Evolutionary conservation across 2,329 filamentous ascomycete genomes (phyloP), one percentile per base, ranked within the genome.

Genomic region (Penicillium sp.): DNA sequence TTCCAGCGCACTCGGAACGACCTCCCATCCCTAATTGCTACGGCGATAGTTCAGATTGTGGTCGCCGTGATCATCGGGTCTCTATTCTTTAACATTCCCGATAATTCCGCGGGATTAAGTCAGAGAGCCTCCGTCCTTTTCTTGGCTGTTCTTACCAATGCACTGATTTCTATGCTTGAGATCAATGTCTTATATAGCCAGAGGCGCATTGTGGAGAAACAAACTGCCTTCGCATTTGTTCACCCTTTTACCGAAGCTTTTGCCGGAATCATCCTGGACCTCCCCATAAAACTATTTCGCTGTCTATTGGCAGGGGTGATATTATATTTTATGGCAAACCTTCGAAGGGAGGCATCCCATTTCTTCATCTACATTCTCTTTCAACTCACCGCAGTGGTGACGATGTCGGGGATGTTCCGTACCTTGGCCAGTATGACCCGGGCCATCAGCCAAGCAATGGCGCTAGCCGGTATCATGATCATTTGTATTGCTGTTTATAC

Each of bases 151-250:
- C 20, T 23, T 23, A 23, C 20, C 20, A 85, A 86, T 61, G 74
- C 77, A 42, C 71, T 88, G 3, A 67, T 87, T 4, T 78, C 82
- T 44, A 81, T 88, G 68, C 80, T 82, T 0, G 86, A 85, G 77
- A 95, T 95, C 66, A 76, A 95, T 28, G 90, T 88, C 0, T 80
- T 95, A 10, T 96, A 95, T 66, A 83, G 88, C 10, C 90, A 95
- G 80, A 85, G 91, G 31, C 87, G 89, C 3, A 95, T 96, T 59
- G 88, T 96, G 52, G 90, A 95, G 66, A 96, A 96, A 68, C 91
- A 96, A 63, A 77, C 80, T 44, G 84, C 87, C 47, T 96, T 95
- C 65, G 89, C 90, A 7, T 80, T 96, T 20, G 95, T 95, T 59
- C 91, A 95, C 66, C 89, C 92, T 0, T 91, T 87, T 6, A 84